Conservation (phyloP, 176 grass and related monocot genomes). For the Tillandsia leiboldiana region DNA sequence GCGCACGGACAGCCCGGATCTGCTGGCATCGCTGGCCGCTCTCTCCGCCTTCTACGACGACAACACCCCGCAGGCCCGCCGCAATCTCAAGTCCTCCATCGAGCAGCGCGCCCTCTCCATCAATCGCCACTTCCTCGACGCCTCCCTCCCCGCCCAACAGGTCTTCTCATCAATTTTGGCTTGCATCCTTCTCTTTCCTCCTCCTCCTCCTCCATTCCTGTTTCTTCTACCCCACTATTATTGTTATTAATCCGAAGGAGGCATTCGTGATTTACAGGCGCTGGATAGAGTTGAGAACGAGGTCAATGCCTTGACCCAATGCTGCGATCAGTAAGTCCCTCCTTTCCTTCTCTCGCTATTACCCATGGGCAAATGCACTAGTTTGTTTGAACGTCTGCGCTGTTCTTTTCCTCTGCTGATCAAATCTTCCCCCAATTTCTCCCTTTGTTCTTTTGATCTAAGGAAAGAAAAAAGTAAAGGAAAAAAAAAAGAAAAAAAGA, state of each 20-base stretch:
- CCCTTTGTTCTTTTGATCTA: too few species aligned
- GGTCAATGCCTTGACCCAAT: conserved; percentile 57
- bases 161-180: conserved; percentile 9
- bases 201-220: background rate
- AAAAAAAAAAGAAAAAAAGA: too few species aligned
- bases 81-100: conserved; percentile 82
- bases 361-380: background rate
- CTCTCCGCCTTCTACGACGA: conserved; percentile 88
- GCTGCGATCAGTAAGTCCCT: conserved; percentile 70
- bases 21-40: conserved; percentile 69
- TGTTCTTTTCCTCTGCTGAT: too few species aligned
- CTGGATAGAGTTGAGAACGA: conserved; percentile 86
- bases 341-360: background rate
- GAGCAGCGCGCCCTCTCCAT: too few species aligned
- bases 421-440: too few species aligned
- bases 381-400: too few species aligned
- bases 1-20: conserved; percentile 83
- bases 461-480: too few species aligned
- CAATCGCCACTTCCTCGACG: too few species aligned
- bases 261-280: conserved; percentile 24
- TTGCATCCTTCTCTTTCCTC: background rate
- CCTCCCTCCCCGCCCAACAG: conserved; percentile 48
- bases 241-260: conserved; percentile 2
- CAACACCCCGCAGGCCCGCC: conserved; percentile 82
- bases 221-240: background rate